Conservation (phyloP, 2,329 filamentous ascomycete genomes). For the Diaporthe vexans region DNA sequence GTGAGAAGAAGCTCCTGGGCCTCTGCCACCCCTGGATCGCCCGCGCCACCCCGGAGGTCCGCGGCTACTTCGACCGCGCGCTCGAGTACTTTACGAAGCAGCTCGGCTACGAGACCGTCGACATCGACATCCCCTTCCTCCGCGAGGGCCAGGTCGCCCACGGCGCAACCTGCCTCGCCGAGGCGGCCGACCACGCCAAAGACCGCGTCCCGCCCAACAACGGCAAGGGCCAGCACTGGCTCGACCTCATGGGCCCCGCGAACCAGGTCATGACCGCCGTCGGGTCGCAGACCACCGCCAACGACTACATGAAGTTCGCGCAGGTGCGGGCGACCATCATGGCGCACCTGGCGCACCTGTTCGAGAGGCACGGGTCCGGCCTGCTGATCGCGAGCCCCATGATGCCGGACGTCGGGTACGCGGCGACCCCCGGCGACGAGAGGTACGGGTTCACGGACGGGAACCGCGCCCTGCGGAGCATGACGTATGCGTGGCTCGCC, state of each 20-base stretch:
- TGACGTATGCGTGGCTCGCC: conserved; percentile 89
- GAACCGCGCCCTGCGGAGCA: conserved; percentile 80
- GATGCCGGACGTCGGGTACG: conserved; percentile 82
- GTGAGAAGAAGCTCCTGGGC: conserved; percentile 75
- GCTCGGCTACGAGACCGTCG: conserved; percentile 63
- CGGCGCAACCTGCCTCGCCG: conserved; percentile 80
- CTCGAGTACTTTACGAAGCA: conserved; percentile 70
- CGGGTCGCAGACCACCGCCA: conserved; percentile 73
- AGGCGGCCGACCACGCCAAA: conserved; percentile 69
- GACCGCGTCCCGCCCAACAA: conserved; percentile 42
- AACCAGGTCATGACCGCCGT: conserved; percentile 80
- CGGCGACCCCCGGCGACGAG: conserved; percentile 69
- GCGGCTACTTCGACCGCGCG: conserved; percentile 71
- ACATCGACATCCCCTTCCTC: conserved; percentile 77
- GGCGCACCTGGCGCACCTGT: conserved; percentile 82
- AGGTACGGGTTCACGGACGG: conserved; percentile 82
- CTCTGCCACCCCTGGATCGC: conserved; percentile 79
- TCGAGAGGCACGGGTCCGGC: conserved; percentile 74
- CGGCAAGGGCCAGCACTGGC: conserved; percentile 61
- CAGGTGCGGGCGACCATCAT: conserved; percentile 82
- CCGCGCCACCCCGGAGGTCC: conserved; percentile 75
- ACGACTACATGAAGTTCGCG: conserved; percentile 80
- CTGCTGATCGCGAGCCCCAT: conserved; percentile 86
- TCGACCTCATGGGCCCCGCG: conserved; percentile 71
- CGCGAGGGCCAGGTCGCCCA: conserved; percentile 82